Base-by-base conservation (phyloP, 352 stramenopile species). In the Pythium sukuiense region DNA sequence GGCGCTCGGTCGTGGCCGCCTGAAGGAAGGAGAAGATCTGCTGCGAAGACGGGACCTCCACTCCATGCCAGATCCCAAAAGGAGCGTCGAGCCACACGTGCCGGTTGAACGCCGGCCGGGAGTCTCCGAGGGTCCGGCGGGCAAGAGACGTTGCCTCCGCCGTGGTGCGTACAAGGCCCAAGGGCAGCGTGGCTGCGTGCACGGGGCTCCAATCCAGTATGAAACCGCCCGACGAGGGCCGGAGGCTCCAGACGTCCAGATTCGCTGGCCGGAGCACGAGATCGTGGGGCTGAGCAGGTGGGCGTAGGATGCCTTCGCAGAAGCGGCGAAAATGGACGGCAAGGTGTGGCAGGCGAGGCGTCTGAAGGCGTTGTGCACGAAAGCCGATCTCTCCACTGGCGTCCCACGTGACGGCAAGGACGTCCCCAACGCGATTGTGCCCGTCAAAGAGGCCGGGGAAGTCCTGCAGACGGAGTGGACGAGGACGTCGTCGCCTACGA, bases 331-430 rank as follows among this genome's bases (percentile, higher is more conserved):
- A 59, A 4, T 6, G 13, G 18, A 14, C 8, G 26, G 53, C 32
- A 5, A 11, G 18, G 2, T 18, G 1, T 5, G 30, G 32, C 16
- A 32, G 18, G 1, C 48, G 32, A 2, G 53, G 53, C 3, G 13
- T 43, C 12, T 37, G 2, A 2, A 12, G 27, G 2, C 29, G 29
- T 2, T 27, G 16, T 1, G 50, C 20, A 3, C 29, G 50, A 14
- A 57, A 57, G 3, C 24, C 2, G 18, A 45, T 45, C 1, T 70
- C 24, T 70, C 65, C 7, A 57, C 0, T n/a, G n/a, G n/a, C n/a
- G n/a, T n/a, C n/a, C n/a, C n/a, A n/a, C n/a, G n/a, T n/a, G n/a
- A n/a, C n/a, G n/a, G n/a, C n/a, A n/a, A n/a, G n/a, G n/a, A n/a
- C n/a, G n/a, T n/a, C n/a, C n/a, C n/a, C n/a, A n/a, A n/a, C n/a